Evolutionary conservation across 2,329 filamentous ascomycete species (phyloP).

Genomic region (Metarhizium anisopliae): DNA sequence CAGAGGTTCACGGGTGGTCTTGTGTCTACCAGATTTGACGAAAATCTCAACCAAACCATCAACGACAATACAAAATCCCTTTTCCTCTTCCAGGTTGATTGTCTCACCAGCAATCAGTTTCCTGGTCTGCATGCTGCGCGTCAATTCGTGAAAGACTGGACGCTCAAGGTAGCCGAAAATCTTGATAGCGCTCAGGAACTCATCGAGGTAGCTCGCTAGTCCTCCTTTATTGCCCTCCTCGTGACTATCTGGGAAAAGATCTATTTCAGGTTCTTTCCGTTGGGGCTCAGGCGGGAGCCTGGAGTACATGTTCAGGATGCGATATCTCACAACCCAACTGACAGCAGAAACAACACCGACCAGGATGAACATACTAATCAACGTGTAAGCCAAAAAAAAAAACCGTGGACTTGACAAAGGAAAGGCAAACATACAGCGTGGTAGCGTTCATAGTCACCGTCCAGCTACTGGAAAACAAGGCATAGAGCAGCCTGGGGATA

Average conservation of each 20-base stretch:
- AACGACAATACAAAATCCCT: conserved; percentile 95
- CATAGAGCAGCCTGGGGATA: conserved; percentile 81
- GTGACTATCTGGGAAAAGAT: conserved; percentile 87
- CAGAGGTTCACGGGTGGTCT: neutral
- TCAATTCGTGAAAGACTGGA: conserved; percentile 95
- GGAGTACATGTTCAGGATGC: conserved; percentile 95
- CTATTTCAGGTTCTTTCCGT: conserved; percentile 89
- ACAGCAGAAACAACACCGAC: conserved; percentile 70
- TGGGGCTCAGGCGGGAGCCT: conserved; percentile 89
- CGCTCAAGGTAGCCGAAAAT: conserved; percentile 96
- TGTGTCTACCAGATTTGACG: conserved; percentile 66
- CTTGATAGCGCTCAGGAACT: conserved; percentile 97
- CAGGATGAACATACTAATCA: conserved; percentile 61
- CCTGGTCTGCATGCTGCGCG: conserved; percentile 93
- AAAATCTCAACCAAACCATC: conserved; percentile 97
- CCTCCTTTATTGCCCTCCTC: conserved; percentile 86
- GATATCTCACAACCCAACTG: conserved; percentile 91
- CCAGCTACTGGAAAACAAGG: conserved; percentile 80
- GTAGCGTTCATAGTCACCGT: conserved; percentile 99
- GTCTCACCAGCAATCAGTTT: conserved; percentile 96
- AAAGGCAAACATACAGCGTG: conserved; percentile 57
- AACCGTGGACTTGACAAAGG: neutral
- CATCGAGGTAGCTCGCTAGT: conserved; percentile 91
- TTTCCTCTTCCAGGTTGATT: conserved; percentile 89
- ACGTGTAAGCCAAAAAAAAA: conserved; percentile 9